Evolutionary conservation across 1,284 basidiomycete genomes (phyloP), one percentile per base, ranked within the genome.

Genomic region (Cryptococcus sp.): DNA sequence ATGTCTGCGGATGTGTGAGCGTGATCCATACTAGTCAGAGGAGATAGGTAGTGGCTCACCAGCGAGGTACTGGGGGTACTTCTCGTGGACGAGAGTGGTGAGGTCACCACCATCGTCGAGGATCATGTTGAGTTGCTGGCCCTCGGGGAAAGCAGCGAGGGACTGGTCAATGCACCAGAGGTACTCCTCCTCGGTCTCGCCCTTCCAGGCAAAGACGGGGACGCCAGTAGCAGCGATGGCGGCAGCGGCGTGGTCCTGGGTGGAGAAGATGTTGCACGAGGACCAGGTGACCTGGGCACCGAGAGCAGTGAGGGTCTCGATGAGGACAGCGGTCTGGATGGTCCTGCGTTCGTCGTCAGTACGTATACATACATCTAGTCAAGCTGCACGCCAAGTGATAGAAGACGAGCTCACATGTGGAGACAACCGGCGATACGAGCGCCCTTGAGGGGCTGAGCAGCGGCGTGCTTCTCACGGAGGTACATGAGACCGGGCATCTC

Each of bases 191-290:
- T 99, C 96, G 58, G 94, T 96, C 84, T 99, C 95, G 62, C 96
- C 96, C 84, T 99, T 99, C 95, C 95, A 99, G 63, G 95, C 96
- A 77, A 88, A 99, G 75, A 99, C 95, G 68, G 95, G 95, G 56
- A 99, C 91, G 70, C 95, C 95, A 62, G 96, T 96, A 25, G 94
- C 95, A 64, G 95, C 95, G 69, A 99, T 98, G 69, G 93, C 96
- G 66, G 95, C 91, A 60, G 95, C 96, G 62, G 95, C 95, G 81
- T 99, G 95, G 80, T 99, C 95, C 79, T 94, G 96, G 57, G 95
- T 99, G 57, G 96, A 99, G 83, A 96, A 99, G 79, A 99, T 99
- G 85, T 99, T 99, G 83, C 94, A 97, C 71, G 95, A 99, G 47
- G 96, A 99, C 96, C 95, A 99, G 70, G 95, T 87, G 64, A 99